phyloP scores from a whole-genome alignment of 345 rosid genomes.

The Dimocarpus longan region DNA sequence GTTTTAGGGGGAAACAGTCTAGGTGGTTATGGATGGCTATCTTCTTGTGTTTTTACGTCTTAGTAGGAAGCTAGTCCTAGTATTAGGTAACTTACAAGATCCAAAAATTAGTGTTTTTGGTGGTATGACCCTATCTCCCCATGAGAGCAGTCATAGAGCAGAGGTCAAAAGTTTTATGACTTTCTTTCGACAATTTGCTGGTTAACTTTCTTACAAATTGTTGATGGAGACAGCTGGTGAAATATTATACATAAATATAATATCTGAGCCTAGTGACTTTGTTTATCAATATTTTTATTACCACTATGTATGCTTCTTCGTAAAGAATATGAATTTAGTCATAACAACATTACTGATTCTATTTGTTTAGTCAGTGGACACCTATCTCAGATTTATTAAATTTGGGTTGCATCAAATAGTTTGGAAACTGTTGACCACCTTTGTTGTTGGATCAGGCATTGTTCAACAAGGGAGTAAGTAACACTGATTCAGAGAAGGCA shows the following conservation, averaged over 20 bases:
- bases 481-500: conserved; percentile 60
- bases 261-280: neutral
- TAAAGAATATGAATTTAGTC: neutral
- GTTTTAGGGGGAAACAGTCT: neutral
- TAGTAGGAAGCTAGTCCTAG: conserved; percentile 5
- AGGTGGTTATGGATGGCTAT: neutral
- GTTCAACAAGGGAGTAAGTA: conserved; percentile 61
- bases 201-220: neutral
- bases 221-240: neutral
- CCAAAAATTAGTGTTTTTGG: neutral
- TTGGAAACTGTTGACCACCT: conserved; percentile 2
- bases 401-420: neutral
- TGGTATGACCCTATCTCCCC: neutral
- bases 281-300: neutral
- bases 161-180: neutral
- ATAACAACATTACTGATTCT: neutral
- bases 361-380: neutral
- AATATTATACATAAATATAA: neutral
- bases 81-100: neutral
- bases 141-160: too few species aligned
- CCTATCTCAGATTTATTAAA: neutral
- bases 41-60: neutral
- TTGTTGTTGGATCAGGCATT: conserved; percentile 54
- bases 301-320: neutral
- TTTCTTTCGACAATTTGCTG: neutral